A percentile compares a stretch with the other conserved stretches of the same genome.
Evolutionary conservation across 2,329 filamentous ascomycete species (phyloP).

Genomic region (Xylariaceae sp.): DNA sequence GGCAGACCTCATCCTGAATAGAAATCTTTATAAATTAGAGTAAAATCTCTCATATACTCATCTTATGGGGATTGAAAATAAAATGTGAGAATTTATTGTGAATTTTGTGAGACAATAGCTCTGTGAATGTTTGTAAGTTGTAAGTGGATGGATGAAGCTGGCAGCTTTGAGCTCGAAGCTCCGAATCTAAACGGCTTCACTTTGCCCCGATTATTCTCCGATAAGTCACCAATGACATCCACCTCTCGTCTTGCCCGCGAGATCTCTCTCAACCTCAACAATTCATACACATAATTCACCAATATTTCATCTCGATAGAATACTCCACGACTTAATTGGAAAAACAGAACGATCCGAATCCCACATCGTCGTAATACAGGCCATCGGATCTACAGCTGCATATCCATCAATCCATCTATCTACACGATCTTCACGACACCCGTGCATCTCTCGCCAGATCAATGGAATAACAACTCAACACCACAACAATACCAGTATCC

Average conservation of each 20-base stretch:
- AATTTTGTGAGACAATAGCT: neutral
- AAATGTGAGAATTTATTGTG: neutral
- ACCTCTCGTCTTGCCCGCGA: neutral
- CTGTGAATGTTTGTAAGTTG: neutral
- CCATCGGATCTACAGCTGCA: no score
- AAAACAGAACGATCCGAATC: neutral
- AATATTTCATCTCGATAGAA: neutral
- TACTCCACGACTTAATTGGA: neutral
- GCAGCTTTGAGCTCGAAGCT: neutral
- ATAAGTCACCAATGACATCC: neutral
- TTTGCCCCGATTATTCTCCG: slow-evolving; percentile 26
- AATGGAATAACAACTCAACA: slow-evolving; percentile 8
- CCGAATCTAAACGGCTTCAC: slow-evolving; percentile 21
- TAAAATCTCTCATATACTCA: slow-evolving; percentile 2
- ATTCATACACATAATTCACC: neutral
- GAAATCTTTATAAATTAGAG: neutral
- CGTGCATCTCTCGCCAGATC: neutral
- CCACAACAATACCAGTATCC: slow-evolving; percentile 6
- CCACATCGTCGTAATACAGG: no score
- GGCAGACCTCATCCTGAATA: slow-evolving; percentile 26
- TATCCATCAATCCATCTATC: neutral
- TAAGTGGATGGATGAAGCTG: neutral
- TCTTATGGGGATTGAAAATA: neutral
- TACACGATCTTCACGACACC: neutral
- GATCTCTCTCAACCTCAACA: neutral